Percentiles rank a stretch among this genome's conserved stretches.
Evolutionary conservation across 2,329 filamentous ascomycete genomes (phyloP).

Genomic region (Botrytis squamosa): DNA sequence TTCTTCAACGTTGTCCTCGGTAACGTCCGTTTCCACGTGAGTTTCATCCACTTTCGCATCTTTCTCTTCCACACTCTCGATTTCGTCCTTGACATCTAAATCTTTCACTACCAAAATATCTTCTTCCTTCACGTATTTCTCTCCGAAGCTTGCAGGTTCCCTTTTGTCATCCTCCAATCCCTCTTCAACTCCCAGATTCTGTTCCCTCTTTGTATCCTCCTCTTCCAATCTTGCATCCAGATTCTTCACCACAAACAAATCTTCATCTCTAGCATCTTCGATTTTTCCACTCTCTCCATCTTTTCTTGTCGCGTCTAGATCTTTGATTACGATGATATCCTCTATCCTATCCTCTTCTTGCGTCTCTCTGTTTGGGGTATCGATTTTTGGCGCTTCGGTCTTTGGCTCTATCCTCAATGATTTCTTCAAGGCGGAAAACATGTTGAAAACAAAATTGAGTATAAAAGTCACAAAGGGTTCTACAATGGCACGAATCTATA

Average conservation of each 20-base stretch:
- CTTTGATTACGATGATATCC: background rate
- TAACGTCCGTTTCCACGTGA: background rate
- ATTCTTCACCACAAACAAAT: conserved; percentile 4
- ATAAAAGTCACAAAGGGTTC: background rate
- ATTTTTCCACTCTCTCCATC: background rate
- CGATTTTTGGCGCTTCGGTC: background rate
- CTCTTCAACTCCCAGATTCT: background rate
- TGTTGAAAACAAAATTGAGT: background rate
- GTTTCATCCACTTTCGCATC: background rate
- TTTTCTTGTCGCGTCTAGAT: conserved; percentile 3
- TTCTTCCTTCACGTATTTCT: background rate
- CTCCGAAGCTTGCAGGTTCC: background rate
- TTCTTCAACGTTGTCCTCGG: background rate
- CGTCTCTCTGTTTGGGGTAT: background rate
- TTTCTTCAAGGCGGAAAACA: conserved; percentile 13
- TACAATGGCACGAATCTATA: background rate
- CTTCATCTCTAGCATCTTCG: background rate
- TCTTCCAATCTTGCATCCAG: background rate
- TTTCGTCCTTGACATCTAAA: conserved; percentile 3
- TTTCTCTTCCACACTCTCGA: background rate
- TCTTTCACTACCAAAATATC: background rate
- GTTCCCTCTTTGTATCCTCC: background rate
- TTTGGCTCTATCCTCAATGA: conserved; percentile 8
- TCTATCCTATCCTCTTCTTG: background rate
- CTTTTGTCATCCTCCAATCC: background rate